Evolutionary conservation across 805 yeast genomes (phyloP), one percentile per base, ranked within the genome.

Genomic region (Metschnikowia dekortorum): DNA sequence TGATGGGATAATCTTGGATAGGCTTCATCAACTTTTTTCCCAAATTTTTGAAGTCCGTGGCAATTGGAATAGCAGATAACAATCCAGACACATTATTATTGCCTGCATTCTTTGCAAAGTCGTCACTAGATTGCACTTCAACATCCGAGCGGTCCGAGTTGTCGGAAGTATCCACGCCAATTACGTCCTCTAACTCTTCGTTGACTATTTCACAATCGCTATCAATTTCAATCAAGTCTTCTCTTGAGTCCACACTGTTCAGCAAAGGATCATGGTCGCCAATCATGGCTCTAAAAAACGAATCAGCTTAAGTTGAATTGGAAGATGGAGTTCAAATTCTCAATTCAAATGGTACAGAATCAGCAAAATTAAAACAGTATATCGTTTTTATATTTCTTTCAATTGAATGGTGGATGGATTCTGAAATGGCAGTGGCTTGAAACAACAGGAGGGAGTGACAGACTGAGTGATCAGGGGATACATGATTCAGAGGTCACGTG

Each of bases 1-100:
- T 59, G 2, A 68, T 61, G 5, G 78, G 77, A 49, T 72, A 73
- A 51, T 73, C 76, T 0, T 67, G 67, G 4, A 71, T 30, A 2
- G 70, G 70, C 51, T 71, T 72, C 73, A 72, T 65, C 50, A 71
- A 58, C 31, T 63, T 57, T 22, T 55, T 51, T 7, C 71, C 65
- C 31, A 67, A 50, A 11, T 54, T 45, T 4, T 60, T 55, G 51
- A 60, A 67, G 36, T 72, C 70, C 48, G 63, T 58, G 9, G 78
- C 76, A 6, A 57, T 49, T 4, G 69, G 69, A 13, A 43, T 40
- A 13, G 48, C 36, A 1, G 38, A 7, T 5, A 45, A 14, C 2
- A 41, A 31, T 22, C 29, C 43, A 8, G 13, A 7, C 8, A n/a
- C 7, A 7, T 13, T 45, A 4, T 9, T 26, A 22, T 8, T 13